phyloP scores from a whole-genome alignment of 371 early-diverging fungal genomes.

The Mucor indicus region DNA sequence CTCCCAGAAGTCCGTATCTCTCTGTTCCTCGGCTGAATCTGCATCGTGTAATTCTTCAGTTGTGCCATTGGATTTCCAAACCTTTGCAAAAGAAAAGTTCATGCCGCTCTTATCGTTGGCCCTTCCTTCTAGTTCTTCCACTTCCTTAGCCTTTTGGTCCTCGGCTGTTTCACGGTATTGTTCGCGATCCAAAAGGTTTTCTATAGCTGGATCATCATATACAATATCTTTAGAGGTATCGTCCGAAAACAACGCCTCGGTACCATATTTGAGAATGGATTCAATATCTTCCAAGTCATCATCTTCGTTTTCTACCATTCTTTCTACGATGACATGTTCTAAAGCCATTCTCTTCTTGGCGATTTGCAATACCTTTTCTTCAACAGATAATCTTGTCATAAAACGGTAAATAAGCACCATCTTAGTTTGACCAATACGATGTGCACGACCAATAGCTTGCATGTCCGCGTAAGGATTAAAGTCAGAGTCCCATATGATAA shows the following conservation, averaged over 20 bases:
- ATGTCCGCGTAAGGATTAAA: conserved; percentile 93
- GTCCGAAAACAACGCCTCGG: conserved; percentile 74
- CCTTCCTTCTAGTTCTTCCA: conserved; percentile 16
- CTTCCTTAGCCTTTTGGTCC: conserved; percentile 16
- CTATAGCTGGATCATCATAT: conserved; percentile 60
- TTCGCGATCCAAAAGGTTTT: conserved; percentile 65
- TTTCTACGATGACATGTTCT: conserved; percentile 86
- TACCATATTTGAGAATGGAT: conserved; percentile 78
- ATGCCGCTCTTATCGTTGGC: conserved; percentile 10
- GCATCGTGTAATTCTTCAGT: conserved; percentile 21
- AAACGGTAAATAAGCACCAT: conserved; percentile 84
- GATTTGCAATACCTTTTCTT: conserved; percentile 75
- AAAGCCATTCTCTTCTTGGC: conserved; percentile 84
- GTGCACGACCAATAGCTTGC: conserved; percentile 36
- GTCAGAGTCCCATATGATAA: conserved; percentile 93
- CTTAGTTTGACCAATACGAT: conserved; percentile 83
- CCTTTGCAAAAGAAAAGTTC: conserved; percentile 45
- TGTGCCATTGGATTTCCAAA: conserved; percentile 33
- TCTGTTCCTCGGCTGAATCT: no score
- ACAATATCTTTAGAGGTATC: conserved; percentile 49
- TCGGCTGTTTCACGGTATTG: conserved; percentile 10
- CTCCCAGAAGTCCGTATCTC: conserved; percentile 48
- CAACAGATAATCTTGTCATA: conserved; percentile 74
- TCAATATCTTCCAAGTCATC: conserved; percentile 62
- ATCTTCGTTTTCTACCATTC: conserved; percentile 60